Percentiles rank a stretch among this genome's conserved stretches.
phyloP scores from a whole-genome alignment of 257 asterid genomes.

The Capsicum rhomboideum region DNA sequence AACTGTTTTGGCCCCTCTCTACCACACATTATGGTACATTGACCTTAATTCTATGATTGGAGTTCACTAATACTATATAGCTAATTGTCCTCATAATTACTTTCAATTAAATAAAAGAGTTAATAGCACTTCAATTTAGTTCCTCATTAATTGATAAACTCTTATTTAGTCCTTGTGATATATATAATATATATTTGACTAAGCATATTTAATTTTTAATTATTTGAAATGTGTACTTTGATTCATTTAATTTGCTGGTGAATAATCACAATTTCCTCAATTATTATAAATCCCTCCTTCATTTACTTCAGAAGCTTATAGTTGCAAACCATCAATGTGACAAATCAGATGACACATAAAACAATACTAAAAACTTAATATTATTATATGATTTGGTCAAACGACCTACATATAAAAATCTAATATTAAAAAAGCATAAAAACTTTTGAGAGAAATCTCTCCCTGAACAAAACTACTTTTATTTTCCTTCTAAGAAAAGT shows the following conservation, averaged over 20 bases:
- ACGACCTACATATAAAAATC: too few relatives aligned
- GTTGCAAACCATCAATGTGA: too few relatives aligned
- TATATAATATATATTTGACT: background rate
- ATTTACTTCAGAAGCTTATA: too few relatives aligned
- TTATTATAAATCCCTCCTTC: background rate
- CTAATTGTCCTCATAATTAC: background rate
- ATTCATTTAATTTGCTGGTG: background rate
- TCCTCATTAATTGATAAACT: background rate
- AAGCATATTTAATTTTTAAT: background rate
- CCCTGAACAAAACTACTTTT: too few relatives aligned
- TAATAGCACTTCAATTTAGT: background rate
- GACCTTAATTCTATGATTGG: slow-evolving; percentile 3
- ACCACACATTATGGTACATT: background rate
- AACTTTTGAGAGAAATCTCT: too few relatives aligned
- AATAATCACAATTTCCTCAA: background rate
- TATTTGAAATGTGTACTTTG: background rate
- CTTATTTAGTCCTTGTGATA: background rate
- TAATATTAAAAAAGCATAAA: too few relatives aligned
- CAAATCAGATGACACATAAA: too few relatives aligned
- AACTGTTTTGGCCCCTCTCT: slow-evolving; percentile 10
- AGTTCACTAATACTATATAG: background rate
- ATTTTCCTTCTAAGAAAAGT: too few relatives aligned
- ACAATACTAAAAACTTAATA: too few relatives aligned
- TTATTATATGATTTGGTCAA: too few relatives aligned
- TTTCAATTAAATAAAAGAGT: background rate